phyloP scores from a whole-genome alignment of 164 flowering plant species.

The Liquidambar formosana region DNA sequence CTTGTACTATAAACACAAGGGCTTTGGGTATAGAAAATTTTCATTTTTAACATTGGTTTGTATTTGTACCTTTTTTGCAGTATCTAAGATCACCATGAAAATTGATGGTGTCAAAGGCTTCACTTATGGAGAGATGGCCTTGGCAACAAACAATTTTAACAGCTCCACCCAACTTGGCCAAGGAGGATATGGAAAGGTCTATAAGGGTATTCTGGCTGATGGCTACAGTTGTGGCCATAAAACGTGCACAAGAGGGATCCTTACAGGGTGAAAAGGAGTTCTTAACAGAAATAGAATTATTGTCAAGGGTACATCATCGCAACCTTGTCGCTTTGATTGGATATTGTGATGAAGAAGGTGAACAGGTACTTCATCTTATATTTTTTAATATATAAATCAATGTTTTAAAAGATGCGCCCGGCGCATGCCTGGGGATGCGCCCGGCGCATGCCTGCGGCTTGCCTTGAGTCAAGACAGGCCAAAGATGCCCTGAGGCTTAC shows the following conservation, averaged over 20 bases:
- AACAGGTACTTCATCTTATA: slow-evolving; percentile 48
- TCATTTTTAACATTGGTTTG: background rate
- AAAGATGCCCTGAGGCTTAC: too few relatives aligned
- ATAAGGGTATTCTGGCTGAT: slow-evolving; percentile 53
- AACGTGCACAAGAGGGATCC: slow-evolving; percentile 74
- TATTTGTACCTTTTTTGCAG: slow-evolving; percentile 40
- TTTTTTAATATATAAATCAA: background rate
- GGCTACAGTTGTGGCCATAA: slow-evolving; percentile 69
- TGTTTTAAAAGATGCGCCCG: too few relatives aligned
- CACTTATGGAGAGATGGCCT: slow-evolving; percentile 46
- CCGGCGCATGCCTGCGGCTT: too few relatives aligned
- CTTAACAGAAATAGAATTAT: slow-evolving; percentile 61
- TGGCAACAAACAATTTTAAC: slow-evolving; percentile 57
- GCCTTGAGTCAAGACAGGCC: too few relatives aligned
- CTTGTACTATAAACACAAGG: too few relatives aligned
- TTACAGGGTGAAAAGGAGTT: slow-evolving; percentile 75
- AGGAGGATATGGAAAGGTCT: slow-evolving; percentile 84
- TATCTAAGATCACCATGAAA: slow-evolving; percentile 35
- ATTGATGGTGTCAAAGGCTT: slow-evolving; percentile 62
- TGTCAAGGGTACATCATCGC: slow-evolving; percentile 70
- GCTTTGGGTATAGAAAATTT: too few relatives aligned
- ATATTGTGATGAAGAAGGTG: slow-evolving; percentile 74
- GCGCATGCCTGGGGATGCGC: too few relatives aligned
- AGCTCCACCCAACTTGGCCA: slow-evolving; percentile 52
- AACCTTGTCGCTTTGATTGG: slow-evolving; percentile 71